phyloP scores from a whole-genome alignment of 768 basidiomycete genomes.

The Suillus spraguei region DNA sequence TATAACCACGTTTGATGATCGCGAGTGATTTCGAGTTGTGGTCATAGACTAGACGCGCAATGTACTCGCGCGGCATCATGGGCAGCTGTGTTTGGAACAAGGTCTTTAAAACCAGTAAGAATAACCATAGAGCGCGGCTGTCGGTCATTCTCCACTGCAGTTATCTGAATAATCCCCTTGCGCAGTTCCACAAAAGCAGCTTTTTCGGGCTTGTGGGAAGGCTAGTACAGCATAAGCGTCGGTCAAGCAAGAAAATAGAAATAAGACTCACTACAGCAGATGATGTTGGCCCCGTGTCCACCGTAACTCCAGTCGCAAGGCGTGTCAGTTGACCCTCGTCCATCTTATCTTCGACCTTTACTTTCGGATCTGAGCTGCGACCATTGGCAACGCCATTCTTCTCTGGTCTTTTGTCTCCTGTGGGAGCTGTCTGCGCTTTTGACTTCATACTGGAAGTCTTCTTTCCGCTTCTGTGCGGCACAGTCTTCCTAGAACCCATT shows the following conservation, averaged over 20 bases:
- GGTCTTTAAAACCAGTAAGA: slow-evolving; percentile 92
- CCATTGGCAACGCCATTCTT: slow-evolving; percentile 46
- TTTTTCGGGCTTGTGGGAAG: slow-evolving; percentile 67
- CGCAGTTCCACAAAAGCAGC: slow-evolving; percentile 80
- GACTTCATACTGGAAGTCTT: slow-evolving; percentile 58
- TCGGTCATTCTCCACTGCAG: slow-evolving; percentile 82
- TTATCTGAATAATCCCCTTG: slow-evolving; percentile 79
- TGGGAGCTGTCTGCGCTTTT: slow-evolving; percentile 60
- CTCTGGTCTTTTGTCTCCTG: slow-evolving; percentile 40
- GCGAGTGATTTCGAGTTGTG: slow-evolving; percentile 90
- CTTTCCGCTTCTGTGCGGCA: slow-evolving; percentile 51
- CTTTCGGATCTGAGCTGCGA: slow-evolving; percentile 48
- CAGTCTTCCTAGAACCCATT: slow-evolving; percentile 34
- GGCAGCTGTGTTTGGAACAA: slow-evolving; percentile 97
- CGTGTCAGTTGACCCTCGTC: slow-evolving; percentile 77
- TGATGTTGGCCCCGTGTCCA: slow-evolving; percentile 58
- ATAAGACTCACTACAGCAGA: slow-evolving; percentile 48
- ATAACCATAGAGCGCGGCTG: slow-evolving; percentile 78
- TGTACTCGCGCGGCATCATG: slow-evolving; percentile 99
- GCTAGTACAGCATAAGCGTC: slow-evolving; percentile 36
- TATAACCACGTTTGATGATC: slow-evolving; percentile 92
- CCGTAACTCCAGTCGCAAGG: slow-evolving; percentile 78
- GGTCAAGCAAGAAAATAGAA: slow-evolving; percentile 3
- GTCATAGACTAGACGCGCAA: slow-evolving; percentile 93
- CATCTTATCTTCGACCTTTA: slow-evolving; percentile 80